Evolutionary conservation across 371 early-diverging fungal species (phyloP).

Genomic region (Parasitella parasitica): DNA sequence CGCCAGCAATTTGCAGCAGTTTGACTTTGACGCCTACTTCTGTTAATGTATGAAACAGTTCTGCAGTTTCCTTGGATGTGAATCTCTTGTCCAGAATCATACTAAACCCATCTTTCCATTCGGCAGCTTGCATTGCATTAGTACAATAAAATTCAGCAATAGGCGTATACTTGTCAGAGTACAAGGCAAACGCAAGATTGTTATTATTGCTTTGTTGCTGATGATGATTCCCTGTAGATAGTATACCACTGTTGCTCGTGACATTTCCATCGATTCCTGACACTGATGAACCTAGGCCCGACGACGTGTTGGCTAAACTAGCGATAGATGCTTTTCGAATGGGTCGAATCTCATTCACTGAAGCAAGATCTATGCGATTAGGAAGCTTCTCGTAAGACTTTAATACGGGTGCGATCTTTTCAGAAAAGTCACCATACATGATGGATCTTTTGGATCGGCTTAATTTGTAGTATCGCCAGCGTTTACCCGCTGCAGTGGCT

Average conservation of each 20-base stretch:
- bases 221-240: background rate
- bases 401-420: slow-evolving; percentile 35
- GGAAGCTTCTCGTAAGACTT: slow-evolving; percentile 31
- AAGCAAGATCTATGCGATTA: slow-evolving; percentile 57
- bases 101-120: slow-evolving; percentile 84
- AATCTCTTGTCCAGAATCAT: slow-evolving; percentile 70
- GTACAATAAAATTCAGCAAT: slow-evolving; percentile 65
- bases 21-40: slow-evolving; percentile 68
- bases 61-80: slow-evolving; percentile 64
- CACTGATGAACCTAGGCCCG: no score
- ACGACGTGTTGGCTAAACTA: background rate
- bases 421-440: slow-evolving; percentile 71
- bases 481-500: slow-evolving; percentile 20
- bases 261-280: background rate
- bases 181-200: slow-evolving; percentile 47
- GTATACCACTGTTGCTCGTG: background rate
- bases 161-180: slow-evolving; percentile 34
- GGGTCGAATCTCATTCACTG: slow-evolving; percentile 55
- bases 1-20: slow-evolving; percentile 69
- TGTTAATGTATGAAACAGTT: slow-evolving; percentile 62
- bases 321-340: slow-evolving; percentile 25
- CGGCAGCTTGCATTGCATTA: slow-evolving; percentile 53
- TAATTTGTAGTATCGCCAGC: slow-evolving; percentile 66
- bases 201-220: background rate
- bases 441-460: slow-evolving; percentile 60